Evolutionary conservation across 768 basidiomycete species (phyloP).

Genomic region (Lactifluus pinguis): DNA sequence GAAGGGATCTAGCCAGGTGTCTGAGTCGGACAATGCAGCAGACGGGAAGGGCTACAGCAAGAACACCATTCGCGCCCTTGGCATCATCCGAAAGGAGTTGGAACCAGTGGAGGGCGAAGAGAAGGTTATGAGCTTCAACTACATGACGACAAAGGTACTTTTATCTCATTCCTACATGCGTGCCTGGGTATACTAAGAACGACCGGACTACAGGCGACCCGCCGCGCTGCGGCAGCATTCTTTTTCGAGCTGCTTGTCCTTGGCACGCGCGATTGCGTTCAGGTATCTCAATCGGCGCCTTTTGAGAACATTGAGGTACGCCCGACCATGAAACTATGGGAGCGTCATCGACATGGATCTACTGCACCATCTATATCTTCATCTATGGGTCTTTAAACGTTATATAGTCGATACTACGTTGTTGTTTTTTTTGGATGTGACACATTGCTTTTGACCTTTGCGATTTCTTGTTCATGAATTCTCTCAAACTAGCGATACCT

Average conservation of each 20-base stretch:
- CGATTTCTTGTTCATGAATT: background rate
- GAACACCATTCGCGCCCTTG: conserved; percentile 80
- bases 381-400: conserved; percentile 30
- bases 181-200: background rate
- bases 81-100: conserved; percentile 65
- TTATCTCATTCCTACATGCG: background rate
- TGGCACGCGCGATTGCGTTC: conserved; percentile 85
- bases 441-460: background rate
- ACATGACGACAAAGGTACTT: conserved; percentile 66
- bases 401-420: too few species aligned
- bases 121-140: conserved; percentile 66
- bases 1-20: conserved; percentile 42
- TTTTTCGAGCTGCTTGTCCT: conserved; percentile 97
- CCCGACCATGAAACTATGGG: conserved; percentile 82
- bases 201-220: conserved; percentile 51
- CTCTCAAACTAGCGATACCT: conserved; percentile 13
- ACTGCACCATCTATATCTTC: conserved; percentile 39
- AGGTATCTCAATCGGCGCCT: conserved; percentile 60
- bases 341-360: conserved; percentile 44
- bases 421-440: too few species aligned
- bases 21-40: conserved; percentile 25
- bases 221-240: conserved; percentile 88
- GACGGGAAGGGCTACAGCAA: conserved; percentile 76
- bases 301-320: conserved; percentile 83
- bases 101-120: conserved; percentile 43